These are phyloP conservation scores for Colletotrichum sp. DNA, from an alignment of 2,329 filamentous ascomycete genomes.

Conservation along the genomic window DNA sequence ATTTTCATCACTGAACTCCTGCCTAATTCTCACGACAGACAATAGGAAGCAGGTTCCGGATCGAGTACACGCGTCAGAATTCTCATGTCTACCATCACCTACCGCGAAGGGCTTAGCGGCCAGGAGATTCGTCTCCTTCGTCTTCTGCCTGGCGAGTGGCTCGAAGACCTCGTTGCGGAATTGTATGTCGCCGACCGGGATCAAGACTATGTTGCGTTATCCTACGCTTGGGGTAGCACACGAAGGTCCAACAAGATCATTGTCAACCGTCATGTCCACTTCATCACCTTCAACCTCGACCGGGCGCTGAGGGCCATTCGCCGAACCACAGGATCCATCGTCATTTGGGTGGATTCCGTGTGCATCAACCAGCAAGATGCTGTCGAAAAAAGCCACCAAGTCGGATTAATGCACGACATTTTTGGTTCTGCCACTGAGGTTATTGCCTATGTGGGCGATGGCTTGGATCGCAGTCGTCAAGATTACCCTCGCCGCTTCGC, in stretches of 20 bases:
- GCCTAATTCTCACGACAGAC: neutral
- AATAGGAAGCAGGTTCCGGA: neutral
- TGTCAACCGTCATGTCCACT: conserved; percentile 24
- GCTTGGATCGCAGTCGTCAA: conserved; percentile 1
- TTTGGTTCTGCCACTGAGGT: conserved; percentile 1
- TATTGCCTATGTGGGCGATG: conserved; percentile 5
- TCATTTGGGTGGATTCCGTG: conserved; percentile 18
- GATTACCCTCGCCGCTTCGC: neutral
- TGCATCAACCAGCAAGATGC: conserved; percentile 22
- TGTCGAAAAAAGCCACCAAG: conserved; percentile 17
- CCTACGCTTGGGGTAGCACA: conserved; percentile 31
- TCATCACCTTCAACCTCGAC: conserved; percentile 31
- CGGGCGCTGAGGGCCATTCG: conserved; percentile 30
- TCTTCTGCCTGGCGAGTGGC: conserved; percentile 13
- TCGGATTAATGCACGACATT: conserved; percentile 17
- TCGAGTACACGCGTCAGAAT: neutral
- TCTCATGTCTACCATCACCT: neutral
- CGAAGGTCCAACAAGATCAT: conserved; percentile 20
- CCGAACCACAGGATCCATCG: neutral
- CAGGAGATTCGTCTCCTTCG: conserved; percentile 3
- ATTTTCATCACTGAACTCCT: neutral
- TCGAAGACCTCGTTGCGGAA: neutral
- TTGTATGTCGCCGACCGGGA: neutral
- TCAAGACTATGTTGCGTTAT: conserved; percentile 27
- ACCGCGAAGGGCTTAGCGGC: neutral